Evolutionary conservation across 495 filamentous ascomycete species (phyloP).

Genomic region (Xylaria telfairii): DNA sequence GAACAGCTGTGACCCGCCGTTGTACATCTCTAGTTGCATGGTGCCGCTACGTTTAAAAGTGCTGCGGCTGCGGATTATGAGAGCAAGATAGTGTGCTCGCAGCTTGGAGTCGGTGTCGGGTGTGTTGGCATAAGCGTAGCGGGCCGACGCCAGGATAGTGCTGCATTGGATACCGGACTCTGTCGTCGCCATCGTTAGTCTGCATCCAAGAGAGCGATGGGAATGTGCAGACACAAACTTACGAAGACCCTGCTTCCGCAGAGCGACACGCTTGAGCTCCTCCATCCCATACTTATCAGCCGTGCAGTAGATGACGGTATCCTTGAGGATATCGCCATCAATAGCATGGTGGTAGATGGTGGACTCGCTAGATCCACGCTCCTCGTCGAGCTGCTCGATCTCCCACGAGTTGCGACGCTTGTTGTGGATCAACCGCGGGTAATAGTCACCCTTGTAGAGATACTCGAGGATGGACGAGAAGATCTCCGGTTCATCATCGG

Average conservation of each 20-base stretch:
- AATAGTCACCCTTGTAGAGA: slow-evolving; percentile 93
- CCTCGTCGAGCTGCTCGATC: slow-evolving; percentile 63
- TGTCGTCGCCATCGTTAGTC: slow-evolving; percentile 33
- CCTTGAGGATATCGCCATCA: slow-evolving; percentile 75
- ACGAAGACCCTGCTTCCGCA: slow-evolving; percentile 84
- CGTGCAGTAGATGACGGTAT: slow-evolving; percentile 91
- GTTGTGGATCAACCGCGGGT: slow-evolving; percentile 75
- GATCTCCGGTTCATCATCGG: slow-evolving; percentile 85
- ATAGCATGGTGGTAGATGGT: slow-evolving; percentile 72
- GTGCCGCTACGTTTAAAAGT: slow-evolving; percentile 94
- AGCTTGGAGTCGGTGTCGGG: slow-evolving; percentile 88
- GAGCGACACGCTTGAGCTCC: slow-evolving; percentile 79
- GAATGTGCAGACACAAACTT: slow-evolving; percentile 29
- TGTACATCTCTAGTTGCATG: slow-evolving; percentile 96
- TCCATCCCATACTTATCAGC: slow-evolving; percentile 82
- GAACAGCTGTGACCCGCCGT: slow-evolving; percentile 78
- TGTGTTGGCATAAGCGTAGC: slow-evolving; percentile 88
- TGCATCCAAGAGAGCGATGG: neutral
- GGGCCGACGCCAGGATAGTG: slow-evolving; percentile 82
- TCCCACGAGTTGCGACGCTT: slow-evolving; percentile 72
- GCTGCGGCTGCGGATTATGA: slow-evolving; percentile 82
- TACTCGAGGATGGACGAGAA: slow-evolving; percentile 91
- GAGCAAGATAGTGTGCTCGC: slow-evolving; percentile 86
- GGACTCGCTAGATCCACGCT: slow-evolving; percentile 56
- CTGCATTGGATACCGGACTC: slow-evolving; percentile 80